Base-by-base conservation (phyloP, 768 basidiomycete genomes). In the Pisolithus marmoratus region DNA sequence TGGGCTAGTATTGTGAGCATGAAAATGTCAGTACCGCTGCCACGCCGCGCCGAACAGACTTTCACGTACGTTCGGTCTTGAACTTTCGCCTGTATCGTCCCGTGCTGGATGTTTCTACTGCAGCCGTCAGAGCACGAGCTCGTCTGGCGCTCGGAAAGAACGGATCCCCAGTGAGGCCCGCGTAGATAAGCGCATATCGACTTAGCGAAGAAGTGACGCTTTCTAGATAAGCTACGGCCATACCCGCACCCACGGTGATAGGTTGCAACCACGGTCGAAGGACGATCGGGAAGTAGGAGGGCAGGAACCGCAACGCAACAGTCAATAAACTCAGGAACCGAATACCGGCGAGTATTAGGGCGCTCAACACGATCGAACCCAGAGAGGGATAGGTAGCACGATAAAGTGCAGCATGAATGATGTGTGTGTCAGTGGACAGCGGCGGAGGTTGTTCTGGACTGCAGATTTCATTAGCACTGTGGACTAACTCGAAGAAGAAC, bases 351-450 rank as follows among this genome's bases (percentile, higher is more conserved):
- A 93, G 79, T 38, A 94, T 78, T 31, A 94, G 76, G 0, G 90
- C 82, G 3, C 90, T 80, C 46, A 94, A 73, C 51, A 80, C 81
- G 48, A 93, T 81, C 0, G 85, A 84, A 2, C 94, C 94, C 6
- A 94, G 70, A 0, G 87, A 93, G 1, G 90, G 85, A 5, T 87
- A 85, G 1, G 85, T 84, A 0, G 94, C 81, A 1, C 94, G 85
- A 41, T 80, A 77, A 44, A 94, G 71, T 1, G 90, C 87, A 2
- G 85, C 82, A 51, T 89, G 87, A 20, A 91, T 85, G 1, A 81
- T 79, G 57, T 85, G 86, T 15, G 85, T 89, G 24, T 83, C 83
- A 20, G 69, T 73, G 19, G 81, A 71, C 19, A 65, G 70, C 5
- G 73, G 78, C 4, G 70, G 69, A 2, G 76, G 56, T 47, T 62